Evolutionary conservation across 495 filamentous ascomycete species (phyloP).

Genomic region (Aspergillus biplanus): DNA sequence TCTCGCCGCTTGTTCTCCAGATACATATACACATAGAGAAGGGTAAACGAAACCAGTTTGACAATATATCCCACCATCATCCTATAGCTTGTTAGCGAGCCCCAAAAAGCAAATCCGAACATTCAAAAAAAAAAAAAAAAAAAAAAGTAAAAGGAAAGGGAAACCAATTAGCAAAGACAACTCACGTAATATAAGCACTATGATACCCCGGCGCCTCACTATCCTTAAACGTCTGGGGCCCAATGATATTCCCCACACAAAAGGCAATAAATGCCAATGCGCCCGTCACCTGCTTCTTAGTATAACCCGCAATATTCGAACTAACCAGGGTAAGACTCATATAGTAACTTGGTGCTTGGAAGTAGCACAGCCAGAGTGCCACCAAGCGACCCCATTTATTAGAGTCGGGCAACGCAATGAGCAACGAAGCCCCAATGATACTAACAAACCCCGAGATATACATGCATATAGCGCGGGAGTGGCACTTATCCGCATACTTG

Average conservation of each 20-base stretch:
- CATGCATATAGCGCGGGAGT: conserved; percentile 37
- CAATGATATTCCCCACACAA: conserved; percentile 59
- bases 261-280: conserved; percentile 46
- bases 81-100: conserved; percentile 13
- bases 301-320: conserved; percentile 52
- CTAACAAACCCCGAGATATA: conserved; percentile 53
- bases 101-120: too few species aligned
- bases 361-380: conserved; percentile 59
- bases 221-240: conserved; percentile 56
- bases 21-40: conserved; percentile 58
- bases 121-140: too few species aligned
- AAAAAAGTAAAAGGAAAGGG: too few species aligned
- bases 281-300: conserved; percentile 33
- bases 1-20: conserved; percentile 57
- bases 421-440: conserved; percentile 59
- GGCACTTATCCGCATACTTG: conserved; percentile 40
- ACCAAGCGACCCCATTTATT: conserved; percentile 59
- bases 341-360: conserved; percentile 48
- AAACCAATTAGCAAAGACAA: conserved; percentile 15
- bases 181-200: conserved; percentile 57
- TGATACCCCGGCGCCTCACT: conserved; percentile 57
- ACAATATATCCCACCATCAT: conserved; percentile 58
- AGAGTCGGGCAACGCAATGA: conserved; percentile 50
- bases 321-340: conserved; percentile 51
- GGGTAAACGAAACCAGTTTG: conserved; percentile 50